These are phyloP conservation scores for Colletotrichum sp. DNA, from an alignment of 2,329 filamentous ascomycete species.

Conservation along the genomic window DNA sequence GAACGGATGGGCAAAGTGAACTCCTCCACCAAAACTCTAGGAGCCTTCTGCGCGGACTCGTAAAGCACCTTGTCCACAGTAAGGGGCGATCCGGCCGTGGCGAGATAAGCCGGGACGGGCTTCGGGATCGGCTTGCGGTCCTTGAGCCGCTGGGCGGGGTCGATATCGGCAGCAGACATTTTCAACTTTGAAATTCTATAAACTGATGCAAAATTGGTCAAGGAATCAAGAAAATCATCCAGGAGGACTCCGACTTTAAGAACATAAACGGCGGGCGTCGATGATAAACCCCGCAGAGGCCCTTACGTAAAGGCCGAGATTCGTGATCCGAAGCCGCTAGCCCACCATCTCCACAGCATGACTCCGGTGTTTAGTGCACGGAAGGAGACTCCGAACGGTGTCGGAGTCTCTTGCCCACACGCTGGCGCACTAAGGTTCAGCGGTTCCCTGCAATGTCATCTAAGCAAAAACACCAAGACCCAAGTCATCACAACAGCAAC, in stretches of 20 bases:
- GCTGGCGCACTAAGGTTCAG: not conserved
- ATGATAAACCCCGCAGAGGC: not conserved
- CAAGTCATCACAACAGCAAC: not conserved
- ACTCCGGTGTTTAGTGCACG: not conserved
- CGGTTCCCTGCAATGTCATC: not conserved
- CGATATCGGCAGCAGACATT: not conserved
- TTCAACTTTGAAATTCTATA: not conserved
- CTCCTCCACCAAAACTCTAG: slow-evolving; percentile 46
- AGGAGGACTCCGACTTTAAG: not conserved
- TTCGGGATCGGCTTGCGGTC: slow-evolving; percentile 50
- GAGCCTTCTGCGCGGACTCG: slow-evolving; percentile 61
- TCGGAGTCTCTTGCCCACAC: not conserved
- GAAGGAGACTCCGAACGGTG: not conserved
- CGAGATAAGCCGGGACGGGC: slow-evolving; percentile 55
- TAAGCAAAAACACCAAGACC: not conserved
- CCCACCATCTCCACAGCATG: slow-evolving; percentile 1
- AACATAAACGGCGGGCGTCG: not conserved
- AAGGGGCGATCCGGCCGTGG: slow-evolving; percentile 46
- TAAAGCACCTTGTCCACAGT: slow-evolving; percentile 57
- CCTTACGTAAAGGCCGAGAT: slow-evolving; percentile 10
- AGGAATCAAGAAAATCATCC: not conserved
- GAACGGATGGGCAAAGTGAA: slow-evolving; percentile 76
- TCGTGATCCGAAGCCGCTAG: slow-evolving; percentile 6
- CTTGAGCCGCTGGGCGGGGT: slow-evolving; percentile 37
- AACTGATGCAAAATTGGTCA: not conserved